Evolutionary conservation across 768 basidiomycete species (phyloP).

Genomic region (Pulveroboletus sp.): DNA sequence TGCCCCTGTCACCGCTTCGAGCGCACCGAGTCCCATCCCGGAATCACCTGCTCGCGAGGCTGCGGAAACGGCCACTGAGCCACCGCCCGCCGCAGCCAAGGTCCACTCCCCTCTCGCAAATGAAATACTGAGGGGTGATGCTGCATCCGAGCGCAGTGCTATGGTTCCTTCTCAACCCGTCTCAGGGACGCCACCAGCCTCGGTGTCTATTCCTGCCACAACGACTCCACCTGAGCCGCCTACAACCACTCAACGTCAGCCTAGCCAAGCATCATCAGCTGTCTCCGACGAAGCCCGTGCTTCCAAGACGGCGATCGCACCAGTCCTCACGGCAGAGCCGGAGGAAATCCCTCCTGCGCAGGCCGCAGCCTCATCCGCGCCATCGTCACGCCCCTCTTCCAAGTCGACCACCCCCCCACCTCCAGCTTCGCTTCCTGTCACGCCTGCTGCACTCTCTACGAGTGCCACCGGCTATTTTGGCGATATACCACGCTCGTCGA

Average conservation of each 20-base stretch:
- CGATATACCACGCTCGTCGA: slow-evolving; percentile 25
- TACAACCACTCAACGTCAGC: slow-evolving; percentile 1
- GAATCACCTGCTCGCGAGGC: slow-evolving; percentile 67
- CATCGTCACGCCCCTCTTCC: slow-evolving; percentile 15
- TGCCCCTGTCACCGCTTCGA: slow-evolving; percentile 15
- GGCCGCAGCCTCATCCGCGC: slow-evolving; percentile 5
- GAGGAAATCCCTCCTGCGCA: slow-evolving; percentile 32
- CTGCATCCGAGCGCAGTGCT: slow-evolving; percentile 13
- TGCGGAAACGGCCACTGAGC: slow-evolving; percentile 37
- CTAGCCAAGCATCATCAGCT: slow-evolving; percentile 2
- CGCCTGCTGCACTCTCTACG: slow-evolving; percentile 17
- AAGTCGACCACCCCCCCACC: slow-evolving; percentile 18
- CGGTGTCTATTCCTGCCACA: slow-evolving; percentile 16
- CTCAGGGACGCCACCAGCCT: slow-evolving; percentile 18
- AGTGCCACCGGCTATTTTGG: slow-evolving; percentile 18
- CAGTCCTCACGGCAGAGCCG: slow-evolving; percentile 50
- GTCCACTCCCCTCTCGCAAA: slow-evolving; percentile 45
- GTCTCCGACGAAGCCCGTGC: slow-evolving; percentile 14
- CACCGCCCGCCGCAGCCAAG: slow-evolving; percentile 19
- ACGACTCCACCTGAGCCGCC: slow-evolving; percentile 10
- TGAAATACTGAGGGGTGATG: slow-evolving; percentile 18
- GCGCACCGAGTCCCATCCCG: slow-evolving; percentile 60
- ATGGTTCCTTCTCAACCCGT: slow-evolving; percentile 17
- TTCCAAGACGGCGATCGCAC: slow-evolving; percentile 38
- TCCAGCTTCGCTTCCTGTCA: slow-evolving; percentile 20